Base-by-base conservation (phyloP, 2,329 filamentous ascomycete species). In the Nemania sp. region DNA sequence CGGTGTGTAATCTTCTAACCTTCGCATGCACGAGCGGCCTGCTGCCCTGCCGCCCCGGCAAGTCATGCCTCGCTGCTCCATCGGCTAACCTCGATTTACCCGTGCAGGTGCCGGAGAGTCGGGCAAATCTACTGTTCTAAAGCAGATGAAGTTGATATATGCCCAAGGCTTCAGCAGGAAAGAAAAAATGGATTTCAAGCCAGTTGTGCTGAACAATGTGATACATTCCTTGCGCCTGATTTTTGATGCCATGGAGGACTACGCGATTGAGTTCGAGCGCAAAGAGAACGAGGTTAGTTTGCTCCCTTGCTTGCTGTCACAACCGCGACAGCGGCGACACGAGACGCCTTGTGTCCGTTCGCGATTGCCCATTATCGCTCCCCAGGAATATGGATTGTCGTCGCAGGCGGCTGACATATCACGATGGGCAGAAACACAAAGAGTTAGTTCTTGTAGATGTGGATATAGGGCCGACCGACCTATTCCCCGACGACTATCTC, bases 101-200 rank as follows among this genome's bases (percentile, higher is more conserved):
- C 53, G 31, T 60, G 60, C 64, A 97, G 92, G 93, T 72, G 93
- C 93, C 66, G 93, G 93, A 69, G 93, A 97, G 75, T 94, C 89
- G 54, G 90, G 93, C 62, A 97, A 97, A 75, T 97, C 93, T 7
- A 97, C 93, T 1, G 92, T 97, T 55, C 83, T 97, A 62, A 97
- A 97, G 78, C 93, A 97, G 79, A 97, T 99, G 94, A 93, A 93
- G 72, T 86, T 99, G 73, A 97, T 99, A 65, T 94, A 97, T 72
- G 86, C 91, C 12, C 86, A 91, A 72, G 93, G 94, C 45, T 97
- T 97, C 76, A 90, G 86, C 68, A 89, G 90, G 66, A 86, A 84
- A 61, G 94, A 97, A 73, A 90, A 91, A 72, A 85, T 95, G 61
- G 91, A 97, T 78, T 96, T 91, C 82, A 91, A 94, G 65, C 89